Evolutionary conservation across 148 eudicot species (phyloP), one percentile per base, ranked within the genome.

Genomic region (Linanthus parryae): DNA sequence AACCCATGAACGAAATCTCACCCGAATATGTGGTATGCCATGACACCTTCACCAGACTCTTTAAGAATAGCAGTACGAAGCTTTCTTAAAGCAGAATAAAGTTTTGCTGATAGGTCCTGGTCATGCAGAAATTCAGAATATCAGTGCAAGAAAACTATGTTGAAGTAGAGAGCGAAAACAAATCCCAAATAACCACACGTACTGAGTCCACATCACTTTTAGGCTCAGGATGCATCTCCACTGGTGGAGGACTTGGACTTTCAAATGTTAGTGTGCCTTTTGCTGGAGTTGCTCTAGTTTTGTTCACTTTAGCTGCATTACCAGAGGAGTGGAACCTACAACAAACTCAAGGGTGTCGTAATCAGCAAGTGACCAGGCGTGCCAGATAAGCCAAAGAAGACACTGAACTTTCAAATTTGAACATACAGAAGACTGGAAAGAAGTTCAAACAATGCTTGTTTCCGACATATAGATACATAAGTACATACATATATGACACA

Each of bases 1-100:
- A 47, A 62, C 23, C 44, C 33, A 38, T 6, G 2, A 31, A 17
- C 21, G 22, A 33, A 48, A 42, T 3, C 82, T 73, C 65, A 87
- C 98, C 53, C 22, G 28, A 84, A 92, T 58, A 92, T 73, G 66
- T 92, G 98, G 73, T 92, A 28, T 28, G 94, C 76, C 59, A 53
- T 48, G 67, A 77, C 66, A 56, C 73, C 66, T 2, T 81, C 83
- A 19, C 81, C 87, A 42, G 71, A 74, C 69, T 81, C 82, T 61
- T 63, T 75, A 63, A 72, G 42, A 52, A 92, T 79, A 55, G 27
- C 21, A 16, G 60, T 61, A 52, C 94, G 73, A 53, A 92, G 81
- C 61, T 13, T 18, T 58, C 76, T 74, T 36, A 91, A 64, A 57
- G 87, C 80, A 62, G 55, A 0, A 66, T 39, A 92, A 50, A 92